phyloP scores from a whole-genome alignment of 176 grass and related monocot species.

The Oryza coarctata region DNA sequence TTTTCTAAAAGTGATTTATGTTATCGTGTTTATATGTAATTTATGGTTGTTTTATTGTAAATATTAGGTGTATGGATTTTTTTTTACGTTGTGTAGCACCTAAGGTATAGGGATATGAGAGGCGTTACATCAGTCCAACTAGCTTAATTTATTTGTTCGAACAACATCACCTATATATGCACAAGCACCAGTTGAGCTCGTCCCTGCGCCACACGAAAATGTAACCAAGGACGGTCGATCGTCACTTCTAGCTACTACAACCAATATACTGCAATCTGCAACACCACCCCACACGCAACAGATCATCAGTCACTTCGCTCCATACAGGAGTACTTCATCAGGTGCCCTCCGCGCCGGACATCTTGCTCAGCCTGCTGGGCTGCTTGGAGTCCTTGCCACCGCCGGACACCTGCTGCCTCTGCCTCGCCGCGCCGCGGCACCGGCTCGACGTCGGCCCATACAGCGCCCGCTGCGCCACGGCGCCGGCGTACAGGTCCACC shows the following conservation, averaged over 20 bases:
- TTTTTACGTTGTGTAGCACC: no score
- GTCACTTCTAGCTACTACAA: neutral
- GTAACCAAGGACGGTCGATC: neutral
- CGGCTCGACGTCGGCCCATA: slow-evolving; percentile 30
- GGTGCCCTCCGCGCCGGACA: slow-evolving; percentile 45
- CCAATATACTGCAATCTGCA: neutral
- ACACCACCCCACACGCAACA: neutral
- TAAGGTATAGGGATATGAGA: no score
- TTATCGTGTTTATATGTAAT: no score
- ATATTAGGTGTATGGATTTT: no score
- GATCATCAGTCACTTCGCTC: no score
- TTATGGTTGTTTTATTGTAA: no score
- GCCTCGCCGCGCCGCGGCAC: slow-evolving; percentile 1
- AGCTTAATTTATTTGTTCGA: neutral
- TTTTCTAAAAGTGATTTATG: no score
- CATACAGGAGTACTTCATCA: neutral
- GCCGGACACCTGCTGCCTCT: neutral
- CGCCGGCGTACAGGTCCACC: slow-evolving; percentile 41
- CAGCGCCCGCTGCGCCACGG: slow-evolving; percentile 64
- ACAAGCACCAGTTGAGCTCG: neutral
- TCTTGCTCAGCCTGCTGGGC: slow-evolving; percentile 70
- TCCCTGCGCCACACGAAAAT: neutral
- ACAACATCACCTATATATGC: neutral
- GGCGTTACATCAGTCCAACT: neutral
- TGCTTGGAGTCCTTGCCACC: slow-evolving; percentile 37